phyloP scores from a whole-genome alignment of 306 rosid species.

The Aeschynomene evenia region DNA sequence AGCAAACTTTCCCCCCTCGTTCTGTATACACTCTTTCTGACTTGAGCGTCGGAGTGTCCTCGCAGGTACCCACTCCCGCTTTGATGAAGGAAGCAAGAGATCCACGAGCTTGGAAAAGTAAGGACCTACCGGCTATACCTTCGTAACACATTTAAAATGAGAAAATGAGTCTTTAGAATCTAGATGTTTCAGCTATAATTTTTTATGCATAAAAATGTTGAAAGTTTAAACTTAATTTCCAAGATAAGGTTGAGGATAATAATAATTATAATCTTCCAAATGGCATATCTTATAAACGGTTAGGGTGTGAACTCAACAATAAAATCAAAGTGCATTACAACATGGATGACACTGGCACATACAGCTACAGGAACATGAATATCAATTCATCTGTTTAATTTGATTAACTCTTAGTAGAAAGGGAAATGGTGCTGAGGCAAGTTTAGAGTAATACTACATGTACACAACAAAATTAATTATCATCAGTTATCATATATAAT shows the following conservation, averaged over 20 bases:
- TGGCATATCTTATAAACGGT: not conserved
- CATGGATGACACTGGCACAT: not conserved
- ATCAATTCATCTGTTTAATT: not conserved
- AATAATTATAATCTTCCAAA: not conserved
- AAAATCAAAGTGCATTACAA: not conserved
- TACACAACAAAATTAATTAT: too few species aligned
- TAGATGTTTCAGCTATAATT: not conserved
- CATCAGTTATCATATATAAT: too few species aligned
- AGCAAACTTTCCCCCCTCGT: too few species aligned
- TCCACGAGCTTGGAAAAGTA: too few species aligned
- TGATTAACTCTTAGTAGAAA: not conserved
- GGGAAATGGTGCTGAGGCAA: conserved; percentile 11
- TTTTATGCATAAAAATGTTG: not conserved
- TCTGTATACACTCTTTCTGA: too few species aligned
- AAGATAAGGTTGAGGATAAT: not conserved
- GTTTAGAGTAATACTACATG: too few species aligned
- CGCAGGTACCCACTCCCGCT: too few species aligned
- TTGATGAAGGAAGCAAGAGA: too few species aligned
- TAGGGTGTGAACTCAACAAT: not conserved
- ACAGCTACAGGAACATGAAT: too few species aligned
- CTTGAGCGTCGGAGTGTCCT: too few species aligned
- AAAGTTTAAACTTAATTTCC: not conserved
- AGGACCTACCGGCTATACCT: too few species aligned
- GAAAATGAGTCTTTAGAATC: not conserved
- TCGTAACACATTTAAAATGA: too few species aligned